Evolutionary conservation across 495 filamentous ascomycete species (phyloP).

Genomic region (Trichoderma orchidacearum): DNA sequence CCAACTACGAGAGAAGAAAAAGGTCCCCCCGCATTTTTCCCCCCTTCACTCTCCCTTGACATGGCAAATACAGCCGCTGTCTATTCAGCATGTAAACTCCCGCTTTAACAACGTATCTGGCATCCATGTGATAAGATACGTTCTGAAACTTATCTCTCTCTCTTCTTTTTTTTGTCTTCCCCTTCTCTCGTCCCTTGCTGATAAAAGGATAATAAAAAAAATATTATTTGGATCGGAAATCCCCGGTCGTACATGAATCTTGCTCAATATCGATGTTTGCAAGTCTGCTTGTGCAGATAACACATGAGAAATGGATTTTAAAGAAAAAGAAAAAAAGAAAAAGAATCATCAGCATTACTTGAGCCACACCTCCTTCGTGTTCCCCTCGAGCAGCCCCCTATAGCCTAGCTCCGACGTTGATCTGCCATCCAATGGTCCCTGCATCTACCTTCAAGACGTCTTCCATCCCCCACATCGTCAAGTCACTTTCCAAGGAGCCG

Average conservation of each 20-base stretch:
- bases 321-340: conserved; percentile 2
- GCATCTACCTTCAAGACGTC: too few species aligned
- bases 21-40: too few species aligned
- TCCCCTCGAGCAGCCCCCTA: not conserved
- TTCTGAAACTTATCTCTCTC: too few species aligned
- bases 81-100: too few species aligned
- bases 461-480: too few species aligned
- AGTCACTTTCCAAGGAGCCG: too few species aligned
- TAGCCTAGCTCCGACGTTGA: not conserved
- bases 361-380: not conserved
- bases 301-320: conserved; percentile 5
- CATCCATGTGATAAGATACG: too few species aligned
- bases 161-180: not conserved
- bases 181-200: not conserved
- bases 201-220: conserved; percentile 8
- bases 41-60: too few species aligned
- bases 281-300: conserved; percentile 9
- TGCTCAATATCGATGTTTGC: conserved; percentile 1
- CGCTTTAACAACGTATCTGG: too few species aligned
- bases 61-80: too few species aligned
- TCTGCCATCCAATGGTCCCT: not conserved
- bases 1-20: too few species aligned
- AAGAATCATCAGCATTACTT: conserved; percentile 7
- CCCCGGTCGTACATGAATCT: not conserved
- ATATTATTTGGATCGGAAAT: conserved; percentile 13